These are phyloP conservation scores for Passalora sequoiae DNA, from an alignment of 2,329 filamentous ascomycete genomes.

Conservation along the genomic window DNA sequence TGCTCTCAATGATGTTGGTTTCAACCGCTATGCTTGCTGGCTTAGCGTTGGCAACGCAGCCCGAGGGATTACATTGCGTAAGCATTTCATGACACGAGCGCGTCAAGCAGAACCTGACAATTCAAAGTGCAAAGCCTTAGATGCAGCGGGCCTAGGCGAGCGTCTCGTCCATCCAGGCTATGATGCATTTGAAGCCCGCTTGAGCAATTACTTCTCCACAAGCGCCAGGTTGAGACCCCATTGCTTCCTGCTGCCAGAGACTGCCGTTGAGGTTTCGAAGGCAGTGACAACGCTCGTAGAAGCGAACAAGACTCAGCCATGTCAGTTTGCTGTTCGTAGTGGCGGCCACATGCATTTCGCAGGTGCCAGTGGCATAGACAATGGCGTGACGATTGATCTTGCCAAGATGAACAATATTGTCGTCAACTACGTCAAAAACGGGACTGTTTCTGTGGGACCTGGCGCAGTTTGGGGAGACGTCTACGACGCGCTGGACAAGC, in stretches of 20 bases:
- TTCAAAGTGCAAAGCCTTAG: slow-evolving; percentile 1
- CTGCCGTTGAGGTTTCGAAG: slow-evolving; percentile 8
- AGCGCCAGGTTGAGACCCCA: slow-evolving; percentile 10
- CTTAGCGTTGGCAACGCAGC: no score
- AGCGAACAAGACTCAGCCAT: slow-evolving; percentile 16
- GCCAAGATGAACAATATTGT: slow-evolving; percentile 15
- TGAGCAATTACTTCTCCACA: slow-evolving; percentile 15
- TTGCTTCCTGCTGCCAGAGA: slow-evolving; percentile 12
- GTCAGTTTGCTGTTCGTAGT: slow-evolving; percentile 21
- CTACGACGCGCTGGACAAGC: slow-evolving; percentile 13
- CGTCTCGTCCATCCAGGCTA: not conserved
- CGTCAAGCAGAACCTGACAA: not conserved
- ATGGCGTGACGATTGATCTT: slow-evolving; percentile 26
- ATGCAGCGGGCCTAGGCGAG: slow-evolving; percentile 1
- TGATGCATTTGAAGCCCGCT: slow-evolving; percentile 8
- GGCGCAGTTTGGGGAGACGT: slow-evolving; percentile 17
- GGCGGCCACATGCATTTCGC: slow-evolving; percentile 24
- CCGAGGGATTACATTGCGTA: not conserved
- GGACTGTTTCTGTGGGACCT: slow-evolving; percentile 34
- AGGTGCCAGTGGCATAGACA: slow-evolving; percentile 22
- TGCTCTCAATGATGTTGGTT: no score
- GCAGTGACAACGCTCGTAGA: slow-evolving; percentile 11
- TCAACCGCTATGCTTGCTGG: no score
- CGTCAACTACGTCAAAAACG: slow-evolving; percentile 10
- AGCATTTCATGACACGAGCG: not conserved